phyloP scores from a whole-genome alignment of 306 rosid species.

The Citrullus colocynthis region DNA sequence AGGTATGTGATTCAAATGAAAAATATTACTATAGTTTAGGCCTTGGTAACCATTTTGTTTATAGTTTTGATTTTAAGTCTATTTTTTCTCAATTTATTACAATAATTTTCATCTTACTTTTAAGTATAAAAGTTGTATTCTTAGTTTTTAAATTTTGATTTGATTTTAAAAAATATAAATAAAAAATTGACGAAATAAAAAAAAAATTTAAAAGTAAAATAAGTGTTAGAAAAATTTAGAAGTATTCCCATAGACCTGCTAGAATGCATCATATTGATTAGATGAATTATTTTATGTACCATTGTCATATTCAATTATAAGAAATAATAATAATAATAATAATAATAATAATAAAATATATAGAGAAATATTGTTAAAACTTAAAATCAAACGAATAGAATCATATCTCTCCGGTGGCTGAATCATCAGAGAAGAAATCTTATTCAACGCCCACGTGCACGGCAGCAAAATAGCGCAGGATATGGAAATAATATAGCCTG shows the following conservation, averaged over 20 bases:
- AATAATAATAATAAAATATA: neutral
- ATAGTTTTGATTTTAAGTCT: no score
- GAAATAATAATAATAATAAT: neutral
- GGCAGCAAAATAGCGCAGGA: neutral
- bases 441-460: constrained; percentile 6
- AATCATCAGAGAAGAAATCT: neutral
- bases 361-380: neutral
- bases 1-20: no score
- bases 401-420: neutral
- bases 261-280: neutral
- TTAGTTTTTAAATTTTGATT: no score
- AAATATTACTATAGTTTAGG: no score
- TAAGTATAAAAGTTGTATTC: no score
- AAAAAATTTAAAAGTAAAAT: no score
- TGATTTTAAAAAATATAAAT: no score
- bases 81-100: no score
- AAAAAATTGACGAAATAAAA: no score
- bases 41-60: no score
- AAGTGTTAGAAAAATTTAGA: neutral
- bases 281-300: neutral
- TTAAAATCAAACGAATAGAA: neutral
- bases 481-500: neutral
- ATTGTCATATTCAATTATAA: neutral
- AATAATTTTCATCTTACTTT: no score
- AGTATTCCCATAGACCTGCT: neutral